A percentile compares a stretch with the other conserved stretches of the same genome.
phyloP scores from a whole-genome alignment of 495 filamentous ascomycete species.

The Pyrenopolyporus hunteri region DNA sequence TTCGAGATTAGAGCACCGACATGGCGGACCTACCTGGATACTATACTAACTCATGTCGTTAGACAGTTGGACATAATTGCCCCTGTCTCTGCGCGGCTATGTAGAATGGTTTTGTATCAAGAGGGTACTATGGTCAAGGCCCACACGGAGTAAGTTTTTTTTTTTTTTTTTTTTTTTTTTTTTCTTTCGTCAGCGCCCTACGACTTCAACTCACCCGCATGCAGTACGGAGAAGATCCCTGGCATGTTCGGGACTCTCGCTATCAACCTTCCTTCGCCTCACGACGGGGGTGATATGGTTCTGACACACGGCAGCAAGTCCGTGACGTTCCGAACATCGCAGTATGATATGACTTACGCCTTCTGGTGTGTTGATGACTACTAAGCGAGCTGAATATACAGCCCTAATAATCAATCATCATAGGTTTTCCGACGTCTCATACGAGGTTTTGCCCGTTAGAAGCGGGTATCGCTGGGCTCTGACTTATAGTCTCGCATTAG shows the following conservation, averaged over 20 bases:
- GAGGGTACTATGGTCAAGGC: slow-evolving; percentile 59
- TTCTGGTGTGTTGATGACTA: slow-evolving; percentile 48
- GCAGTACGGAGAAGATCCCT: slow-evolving; percentile 55
- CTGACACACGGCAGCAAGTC: slow-evolving; percentile 48
- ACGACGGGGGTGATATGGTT: slow-evolving; percentile 58
- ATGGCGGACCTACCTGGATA: slow-evolving; percentile 41
- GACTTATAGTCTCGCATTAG: slow-evolving; percentile 60
- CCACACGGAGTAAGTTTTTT: slow-evolving; percentile 54
- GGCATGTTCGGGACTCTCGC: slow-evolving; percentile 65
- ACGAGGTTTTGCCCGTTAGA: slow-evolving; percentile 58
- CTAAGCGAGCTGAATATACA: background rate
- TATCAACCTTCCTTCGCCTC: slow-evolving; percentile 58
- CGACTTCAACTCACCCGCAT: background rate
- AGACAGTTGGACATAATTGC: slow-evolving; percentile 44
- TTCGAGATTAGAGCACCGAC: slow-evolving; percentile 48
- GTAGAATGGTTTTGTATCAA: slow-evolving; percentile 65
- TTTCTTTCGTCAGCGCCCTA: background rate
- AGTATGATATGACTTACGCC: slow-evolving; percentile 46
- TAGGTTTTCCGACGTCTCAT: slow-evolving; percentile 59
- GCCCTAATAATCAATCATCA: slow-evolving; percentile 5
- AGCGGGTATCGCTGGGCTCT: slow-evolving; percentile 59
- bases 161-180: too few relatives aligned
- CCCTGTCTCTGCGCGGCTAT: slow-evolving; percentile 49
- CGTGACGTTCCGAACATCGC: slow-evolving; percentile 47
- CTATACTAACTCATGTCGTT: slow-evolving; percentile 30